Base-by-base conservation (phyloP, 345 rosid species). In the Syzygium jambos region DNA sequence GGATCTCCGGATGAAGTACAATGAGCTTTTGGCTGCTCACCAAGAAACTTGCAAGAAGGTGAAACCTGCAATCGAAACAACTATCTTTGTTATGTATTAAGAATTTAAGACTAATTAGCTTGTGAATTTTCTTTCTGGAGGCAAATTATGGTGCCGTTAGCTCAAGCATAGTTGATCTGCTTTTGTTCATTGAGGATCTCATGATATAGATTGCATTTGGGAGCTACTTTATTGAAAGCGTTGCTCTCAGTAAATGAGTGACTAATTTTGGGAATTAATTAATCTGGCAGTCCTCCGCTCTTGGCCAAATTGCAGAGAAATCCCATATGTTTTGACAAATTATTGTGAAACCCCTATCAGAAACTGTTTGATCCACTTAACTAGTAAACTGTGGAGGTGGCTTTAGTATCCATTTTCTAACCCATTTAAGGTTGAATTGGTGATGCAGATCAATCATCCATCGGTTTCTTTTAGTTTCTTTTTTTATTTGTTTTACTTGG, bases 31-130 rank as follows among this genome's bases (percentile, higher is more conserved):
- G 88, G 93, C 92, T 51, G 89, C 91, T 65, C 96, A 97, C 89
- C 94, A 95, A n/a, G 93, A 93, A 87, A 92, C 92, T 34, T 90
- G 94, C 90, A 95, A 92, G 90, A 94, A 95, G 98, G 99, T 95
- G 43, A 85, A 41, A 85, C 63, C 9, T 53, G 86, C 86, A 7
- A 52, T 52, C 34, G 86, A 85, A 85, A 0, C 34, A 25, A 38
- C 61, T 6, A 41, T 84, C 15, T 57, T 30, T 85, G 17, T 38
- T 34, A 43, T 85, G 27, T 4, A 84, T 43, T 34, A 3, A 15
- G 19, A 34, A 55, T 73, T 73, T 7, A 9, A 38, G 80, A 54
- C 34, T 82, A 82, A 49, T 83, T 49, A 30, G 55, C 52, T 10
- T 84, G 3, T 52, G 19, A 52, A 52, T 51, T 84, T n/a, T 52